phyloP scores from a whole-genome alignment of 257 asterid species.

The Linaria vulgaris region DNA sequence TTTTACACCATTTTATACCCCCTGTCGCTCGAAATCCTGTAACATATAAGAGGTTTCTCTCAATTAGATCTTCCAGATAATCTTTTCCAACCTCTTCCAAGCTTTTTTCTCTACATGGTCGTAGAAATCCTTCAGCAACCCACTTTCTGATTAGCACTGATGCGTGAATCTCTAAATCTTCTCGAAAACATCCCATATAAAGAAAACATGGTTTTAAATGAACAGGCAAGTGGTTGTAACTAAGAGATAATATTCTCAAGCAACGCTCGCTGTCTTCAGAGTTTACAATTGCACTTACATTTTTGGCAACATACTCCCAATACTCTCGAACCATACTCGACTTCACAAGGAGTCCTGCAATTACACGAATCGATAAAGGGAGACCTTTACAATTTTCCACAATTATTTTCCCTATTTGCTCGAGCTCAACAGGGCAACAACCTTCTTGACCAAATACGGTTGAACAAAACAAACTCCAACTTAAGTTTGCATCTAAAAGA shows the following conservation, averaged over 20 bases:
- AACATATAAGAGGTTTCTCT: not conserved
- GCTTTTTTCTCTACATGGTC: not conserved
- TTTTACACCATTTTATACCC: not conserved
- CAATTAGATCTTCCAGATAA: not conserved
- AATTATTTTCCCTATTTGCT: not conserved
- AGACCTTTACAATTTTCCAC: constrained; percentile 9
- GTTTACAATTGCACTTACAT: not conserved
- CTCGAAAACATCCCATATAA: not conserved
- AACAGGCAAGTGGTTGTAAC: constrained; percentile 12
- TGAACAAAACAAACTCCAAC: constrained; percentile 15
- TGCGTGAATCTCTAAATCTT: not conserved
- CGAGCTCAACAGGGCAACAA: not conserved
- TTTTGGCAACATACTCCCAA: constrained; percentile 1
- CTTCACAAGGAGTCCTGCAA: not conserved
- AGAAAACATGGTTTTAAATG: constrained; percentile 14
- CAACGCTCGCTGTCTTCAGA: too few relatives aligned
- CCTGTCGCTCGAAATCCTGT: not conserved
- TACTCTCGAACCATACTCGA: not conserved
- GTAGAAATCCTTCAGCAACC: constrained; percentile 14
- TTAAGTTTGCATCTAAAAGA: not conserved
- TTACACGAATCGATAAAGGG: not conserved
- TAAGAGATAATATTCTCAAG: not conserved
- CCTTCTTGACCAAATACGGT: constrained; percentile 9
- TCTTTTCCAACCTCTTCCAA: not conserved
- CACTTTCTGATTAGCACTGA: not conserved